Evolutionary conservation across 495 filamentous ascomycete species (phyloP), one percentile per base, ranked within the genome.

Genomic region (Echria macrotheca): DNA sequence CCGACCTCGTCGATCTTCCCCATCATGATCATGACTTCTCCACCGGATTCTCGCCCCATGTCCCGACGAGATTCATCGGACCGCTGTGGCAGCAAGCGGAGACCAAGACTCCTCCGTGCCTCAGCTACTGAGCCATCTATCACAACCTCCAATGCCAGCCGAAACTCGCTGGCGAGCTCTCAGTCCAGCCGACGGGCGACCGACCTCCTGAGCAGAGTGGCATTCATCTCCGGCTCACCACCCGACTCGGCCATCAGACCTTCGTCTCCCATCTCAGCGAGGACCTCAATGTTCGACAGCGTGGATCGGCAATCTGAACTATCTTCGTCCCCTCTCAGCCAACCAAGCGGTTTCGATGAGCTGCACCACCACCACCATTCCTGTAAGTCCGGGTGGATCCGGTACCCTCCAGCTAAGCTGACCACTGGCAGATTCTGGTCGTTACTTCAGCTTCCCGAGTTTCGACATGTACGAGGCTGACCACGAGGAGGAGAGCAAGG

Each of bases 401-500:
- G 12, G 11, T 18, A 4, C 32, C 23, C 17, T 1, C 8, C 10
- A 9, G 18, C 4, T 17, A 11, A 33, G 37, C 60, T 65, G 37
- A 58, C 59, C 19, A 21, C 36, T 17, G 18, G 14, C 47, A 71
- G 69, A 57, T 19, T 66, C 66, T 7, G 70, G 59, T 10, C 68
- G 72, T 39, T 80, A 80, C 50, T 75, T 77, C 47, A 78, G 74
- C 67, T 80, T 80, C 58, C 76, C 76, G 14, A 78, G 72, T 63
- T 78, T 78, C 53, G 76, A 80, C 41, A 57, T 65, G 37, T 74
- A 72, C 61, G 70, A 71, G 29, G 64, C 58, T 11, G 64, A 58
- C 41, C 66, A 68, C 38, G 55, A 64, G 35, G 64, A 67, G 8
- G 68, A 73, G 17, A 53, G 63, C n/a, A 60, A 66, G 46, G 57